These are phyloP conservation scores for Talaromyces borbonicus DNA, from an alignment of 495 filamentous ascomycete genomes.

Conservation along the genomic window DNA sequence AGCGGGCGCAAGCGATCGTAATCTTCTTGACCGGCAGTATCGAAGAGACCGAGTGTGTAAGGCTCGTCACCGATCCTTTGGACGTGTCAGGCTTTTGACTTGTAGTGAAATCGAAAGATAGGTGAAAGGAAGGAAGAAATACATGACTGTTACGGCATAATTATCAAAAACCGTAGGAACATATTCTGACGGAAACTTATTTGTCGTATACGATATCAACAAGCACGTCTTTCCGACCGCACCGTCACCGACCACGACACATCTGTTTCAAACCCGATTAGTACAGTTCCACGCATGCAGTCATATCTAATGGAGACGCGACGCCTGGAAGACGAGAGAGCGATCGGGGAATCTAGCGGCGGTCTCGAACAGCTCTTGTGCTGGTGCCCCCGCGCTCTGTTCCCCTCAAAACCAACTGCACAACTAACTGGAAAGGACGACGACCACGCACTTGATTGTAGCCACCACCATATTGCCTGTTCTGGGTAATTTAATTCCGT, in stretches of 20 bases:
- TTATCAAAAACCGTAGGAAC: constrained; percentile 99
- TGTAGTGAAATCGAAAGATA: neutral
- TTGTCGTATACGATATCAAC: constrained; percentile 97
- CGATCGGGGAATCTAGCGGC: too few relatives aligned
- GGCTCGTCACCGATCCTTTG: constrained; percentile 99
- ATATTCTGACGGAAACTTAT: constrained; percentile 99
- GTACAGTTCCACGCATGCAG: neutral
- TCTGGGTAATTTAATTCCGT: neutral
- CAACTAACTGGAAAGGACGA: neutral
- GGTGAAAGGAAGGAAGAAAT: constrained; percentile 41
- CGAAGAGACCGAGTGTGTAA: constrained; percentile 93
- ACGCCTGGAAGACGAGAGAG: too few relatives aligned
- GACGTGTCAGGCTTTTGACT: neutral
- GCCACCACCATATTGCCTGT: constrained; percentile 61
- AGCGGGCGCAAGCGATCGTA: constrained; percentile 94
- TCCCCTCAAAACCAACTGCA: too few relatives aligned
- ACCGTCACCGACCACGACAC: constrained; percentile 98
- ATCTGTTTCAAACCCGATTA: constrained; percentile 43
- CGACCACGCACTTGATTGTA: constrained; percentile 66
- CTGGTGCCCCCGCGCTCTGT: too few relatives aligned
- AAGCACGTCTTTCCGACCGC: constrained; percentile 98
- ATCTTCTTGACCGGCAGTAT: constrained; percentile 98
- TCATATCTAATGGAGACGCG: neutral
- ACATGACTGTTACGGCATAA: constrained; percentile 99
- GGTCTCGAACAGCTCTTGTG: too few relatives aligned